Base-by-base conservation (phyloP, 495 filamentous ascomycete genomes). In the Annulohypoxylon maeteangense region DNA sequence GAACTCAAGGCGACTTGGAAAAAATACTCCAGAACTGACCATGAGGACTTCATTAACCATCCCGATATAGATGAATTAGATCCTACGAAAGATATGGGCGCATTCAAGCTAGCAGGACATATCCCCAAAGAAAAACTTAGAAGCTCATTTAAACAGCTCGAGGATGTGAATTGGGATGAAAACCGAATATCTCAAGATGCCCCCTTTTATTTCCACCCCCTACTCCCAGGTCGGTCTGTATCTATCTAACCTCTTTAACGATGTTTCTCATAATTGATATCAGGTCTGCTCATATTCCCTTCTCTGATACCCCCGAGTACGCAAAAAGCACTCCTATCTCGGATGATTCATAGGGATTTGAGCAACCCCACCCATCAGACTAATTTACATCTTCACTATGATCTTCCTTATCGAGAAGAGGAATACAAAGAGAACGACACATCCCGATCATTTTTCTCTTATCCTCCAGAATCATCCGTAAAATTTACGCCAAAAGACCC, bases 341-440 rank as follows among this genome's bases (percentile, higher is more conserved):
- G 86, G 23, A 80, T 97, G 70, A 81, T 97, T 31, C 93, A 96
- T 77, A 87, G 91, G 38, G 92, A 97, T 78, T 87, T 98, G 12
- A 90, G 90, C 59, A 85, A 91, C 71, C 87, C 89, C 6, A 64
- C 76, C 11, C 92, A 98, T 76, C 85, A 90, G 72, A 97, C 95
- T 62, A 98, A 98, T 80, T 78, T 97, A 12, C 92, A 97, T 78
- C 81, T 92, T 1, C 93, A 97, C 80, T 92, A 93, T 78, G 75
- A 90, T 45, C 81, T 98, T 8, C 87, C 89, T 1, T 97, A 97
- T 74, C 87, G 89, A 2, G 58, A 71, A 27, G 27, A 75, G 42
- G 16, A 34, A 20, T 32, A 59, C 67, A 45, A 61, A 7, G 47
- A 45, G 7, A 64, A 65, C 55, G 8, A 68, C 66, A 22, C 29